Conservation (phyloP, 2,329 filamentous ascomycete species). For the Chaetomium globosum region DNA sequence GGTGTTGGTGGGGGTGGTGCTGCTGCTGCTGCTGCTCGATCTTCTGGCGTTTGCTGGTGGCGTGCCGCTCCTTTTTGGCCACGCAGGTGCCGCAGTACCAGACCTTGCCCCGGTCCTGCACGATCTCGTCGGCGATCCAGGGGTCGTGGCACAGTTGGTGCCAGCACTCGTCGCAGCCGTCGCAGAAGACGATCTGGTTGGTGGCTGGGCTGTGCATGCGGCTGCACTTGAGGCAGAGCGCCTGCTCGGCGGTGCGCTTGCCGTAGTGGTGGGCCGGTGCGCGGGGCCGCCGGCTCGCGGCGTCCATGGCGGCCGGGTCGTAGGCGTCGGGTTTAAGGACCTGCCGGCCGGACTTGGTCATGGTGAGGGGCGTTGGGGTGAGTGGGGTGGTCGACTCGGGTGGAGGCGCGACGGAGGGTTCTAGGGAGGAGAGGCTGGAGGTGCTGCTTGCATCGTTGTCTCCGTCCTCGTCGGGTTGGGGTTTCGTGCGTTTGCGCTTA, state of each 20-base stretch:
- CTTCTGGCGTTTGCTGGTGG: conserved; percentile 40
- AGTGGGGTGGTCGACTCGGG: conserved; percentile 22
- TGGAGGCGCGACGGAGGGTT: conserved; percentile 27
- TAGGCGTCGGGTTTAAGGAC: conserved; percentile 67
- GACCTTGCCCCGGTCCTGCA: conserved; percentile 65
- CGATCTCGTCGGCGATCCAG: conserved; percentile 68
- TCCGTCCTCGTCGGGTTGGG: conserved; percentile 17
- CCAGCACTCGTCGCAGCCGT: conserved; percentile 77
- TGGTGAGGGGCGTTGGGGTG: conserved; percentile 57
- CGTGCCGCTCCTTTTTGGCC: conserved; percentile 49
- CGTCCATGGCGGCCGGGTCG: conserved; percentile 58
- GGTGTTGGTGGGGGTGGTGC: conserved; percentile 22
- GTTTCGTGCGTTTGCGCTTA: conserved; percentile 45
- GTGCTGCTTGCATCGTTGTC: conserved; percentile 35
- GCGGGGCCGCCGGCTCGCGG: conserved; percentile 43
- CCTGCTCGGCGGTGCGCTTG: conserved; percentile 63
- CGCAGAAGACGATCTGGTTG: conserved; percentile 85
- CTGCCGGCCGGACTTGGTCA: conserved; percentile 75
- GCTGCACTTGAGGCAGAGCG: conserved; percentile 71
- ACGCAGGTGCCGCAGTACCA: conserved; percentile 72
- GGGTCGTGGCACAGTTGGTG: conserved; percentile 83
- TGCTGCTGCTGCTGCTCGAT: conserved; percentile 36
- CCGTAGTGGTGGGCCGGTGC: conserved; percentile 46
- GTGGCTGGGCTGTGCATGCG: conserved; percentile 70
- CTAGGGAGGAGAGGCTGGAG: conserved; percentile 37